A percentile compares a stretch with the other conserved stretches of the same genome.
These are phyloP conservation scores for Picochlorum sp. DNA, from an alignment of 139 green algal species.

Conservation along the genomic window DNA sequence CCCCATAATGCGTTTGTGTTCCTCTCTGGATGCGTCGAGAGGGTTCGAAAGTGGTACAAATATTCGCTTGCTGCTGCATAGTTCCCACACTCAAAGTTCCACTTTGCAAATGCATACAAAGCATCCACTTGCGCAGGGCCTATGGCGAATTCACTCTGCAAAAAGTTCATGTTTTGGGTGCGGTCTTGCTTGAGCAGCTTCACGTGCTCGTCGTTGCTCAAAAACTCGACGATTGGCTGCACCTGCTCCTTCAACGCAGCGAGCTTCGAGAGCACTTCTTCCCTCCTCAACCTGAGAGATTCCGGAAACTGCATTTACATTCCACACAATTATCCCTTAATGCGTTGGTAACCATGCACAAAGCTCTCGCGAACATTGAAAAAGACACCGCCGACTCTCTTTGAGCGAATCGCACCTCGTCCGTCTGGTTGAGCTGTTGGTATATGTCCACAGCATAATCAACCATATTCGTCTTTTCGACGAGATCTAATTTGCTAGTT, in stretches of 20 bases:
- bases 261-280: slow-evolving; percentile 50
- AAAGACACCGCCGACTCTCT: too few relatives aligned
- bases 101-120: slow-evolving; percentile 96
- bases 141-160: slow-evolving; percentile 78
- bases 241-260: slow-evolving; percentile 57
- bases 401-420: slow-evolving; percentile 36
- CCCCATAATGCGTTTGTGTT: slow-evolving; percentile 87
- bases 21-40: slow-evolving; percentile 75
- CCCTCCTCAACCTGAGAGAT: slow-evolving; percentile 13
- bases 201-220: slow-evolving; percentile 77
- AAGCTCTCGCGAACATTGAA: neutral
- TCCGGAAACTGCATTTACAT: slow-evolving; percentile 24
- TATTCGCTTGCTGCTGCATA: slow-evolving; percentile 86
- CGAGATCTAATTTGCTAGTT: slow-evolving; percentile 86
- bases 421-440: slow-evolving; percentile 68
- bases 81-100: slow-evolving; percentile 99
- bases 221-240: slow-evolving; percentile 82
- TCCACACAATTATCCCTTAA: neutral
- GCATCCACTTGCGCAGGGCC: slow-evolving; percentile 83
- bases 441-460: slow-evolving; percentile 97
- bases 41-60: slow-evolving; percentile 83
- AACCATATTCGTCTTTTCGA: slow-evolving; percentile 98
- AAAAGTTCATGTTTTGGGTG: slow-evolving; percentile 79
- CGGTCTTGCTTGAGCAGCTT: slow-evolving; percentile 86
- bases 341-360: too few relatives aligned